These are phyloP conservation scores for Penicillium maclennaniae DNA, from an alignment of 495 filamentous ascomycete species.

Conservation along the genomic window DNA sequence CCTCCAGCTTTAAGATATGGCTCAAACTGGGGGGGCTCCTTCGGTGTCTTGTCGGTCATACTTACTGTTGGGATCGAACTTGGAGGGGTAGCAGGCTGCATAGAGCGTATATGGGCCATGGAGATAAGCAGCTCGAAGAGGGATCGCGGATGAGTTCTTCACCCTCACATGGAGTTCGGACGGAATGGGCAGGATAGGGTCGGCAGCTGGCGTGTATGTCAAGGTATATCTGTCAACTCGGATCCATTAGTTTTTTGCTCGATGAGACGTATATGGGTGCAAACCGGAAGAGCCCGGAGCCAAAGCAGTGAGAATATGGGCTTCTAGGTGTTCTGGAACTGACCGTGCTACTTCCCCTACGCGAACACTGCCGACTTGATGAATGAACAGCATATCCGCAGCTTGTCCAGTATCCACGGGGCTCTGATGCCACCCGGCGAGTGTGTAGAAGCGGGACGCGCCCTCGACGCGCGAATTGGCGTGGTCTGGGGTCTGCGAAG, in stretches of 20 bases:
- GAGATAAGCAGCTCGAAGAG: conserved; percentile 89
- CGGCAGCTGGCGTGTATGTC: conserved; percentile 84
- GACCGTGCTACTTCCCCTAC: conserved; percentile 85
- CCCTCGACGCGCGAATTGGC: conserved; percentile 14
- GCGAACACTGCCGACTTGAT: conserved; percentile 84
- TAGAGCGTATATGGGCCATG: conserved; percentile 93
- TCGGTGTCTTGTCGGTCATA: conserved; percentile 55
- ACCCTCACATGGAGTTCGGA: conserved; percentile 74
- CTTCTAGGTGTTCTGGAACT: neutral
- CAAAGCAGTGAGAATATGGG: neutral
- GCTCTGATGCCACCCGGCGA: conserved; percentile 40
- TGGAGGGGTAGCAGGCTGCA: conserved; percentile 74
- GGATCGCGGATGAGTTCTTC: conserved; percentile 86
- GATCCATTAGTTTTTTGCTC: neutral
- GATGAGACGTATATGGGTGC: neutral
- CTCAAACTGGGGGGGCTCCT: conserved; percentile 84
- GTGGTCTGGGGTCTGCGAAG: conserved; percentile 41
- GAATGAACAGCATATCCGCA: conserved; percentile 75
- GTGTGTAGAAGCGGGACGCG: conserved; percentile 27
- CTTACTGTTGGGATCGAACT: conserved; percentile 74
- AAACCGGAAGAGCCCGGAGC: neutral
- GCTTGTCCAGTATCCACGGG: conserved; percentile 15
- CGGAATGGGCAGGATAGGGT: conserved; percentile 83
- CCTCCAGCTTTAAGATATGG: conserved; percentile 93
- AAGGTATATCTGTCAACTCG: conserved; percentile 67